Evolutionary conservation across 2,329 filamentous ascomycete genomes (phyloP), one percentile per base, ranked within the genome.

Genomic region (Aureobasidium sp.): DNA sequence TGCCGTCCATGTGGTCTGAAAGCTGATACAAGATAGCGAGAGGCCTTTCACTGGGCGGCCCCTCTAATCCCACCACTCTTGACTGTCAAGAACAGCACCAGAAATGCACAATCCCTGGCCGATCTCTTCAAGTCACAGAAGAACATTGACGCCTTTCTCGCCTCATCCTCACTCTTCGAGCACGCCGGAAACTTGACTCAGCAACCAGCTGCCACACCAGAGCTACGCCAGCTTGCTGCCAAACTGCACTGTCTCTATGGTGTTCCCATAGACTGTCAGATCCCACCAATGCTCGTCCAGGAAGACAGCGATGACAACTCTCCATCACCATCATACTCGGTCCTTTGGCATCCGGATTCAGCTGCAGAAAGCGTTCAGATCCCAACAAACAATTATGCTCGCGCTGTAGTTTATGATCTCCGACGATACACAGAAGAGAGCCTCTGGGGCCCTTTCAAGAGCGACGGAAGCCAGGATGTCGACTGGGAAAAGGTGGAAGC

Each of bases 401-500:
- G 84, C 58, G 82, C 84, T 47, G 82, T 83, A 63, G 86, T 92
- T 3, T 93, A 92, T 65, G 88, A 92, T 68, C 73, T 92, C 50
- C 78, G 88, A 1, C 79, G 86, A 64, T 89, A 90, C 70, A 87
- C 81, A 0, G 69, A 74, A 1, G 70, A 72, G 27, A 86, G 81
- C 1, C 70, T 78, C 37, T 92, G 88, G 88, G 89, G 89, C 0
- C 89, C 89, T 0, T 92, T 89, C 67, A 74, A 80, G 67, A 75
- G 81, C 53, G 87, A 91, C 67, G 82, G 80, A 1, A 79, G 77
- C 2, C 79, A 78, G 57, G 71, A 73, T 5, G 85, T 89, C 0
- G 88, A 93, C 71, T 93, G 89, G 89, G 87, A 92, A 71, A 89
- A 88, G 74, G 74, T 91, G 11, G 88, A 92, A 71, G 84, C 86